Base-by-base conservation (phyloP, 352 stramenopile species). In the Phytophthora litchii region DNA sequence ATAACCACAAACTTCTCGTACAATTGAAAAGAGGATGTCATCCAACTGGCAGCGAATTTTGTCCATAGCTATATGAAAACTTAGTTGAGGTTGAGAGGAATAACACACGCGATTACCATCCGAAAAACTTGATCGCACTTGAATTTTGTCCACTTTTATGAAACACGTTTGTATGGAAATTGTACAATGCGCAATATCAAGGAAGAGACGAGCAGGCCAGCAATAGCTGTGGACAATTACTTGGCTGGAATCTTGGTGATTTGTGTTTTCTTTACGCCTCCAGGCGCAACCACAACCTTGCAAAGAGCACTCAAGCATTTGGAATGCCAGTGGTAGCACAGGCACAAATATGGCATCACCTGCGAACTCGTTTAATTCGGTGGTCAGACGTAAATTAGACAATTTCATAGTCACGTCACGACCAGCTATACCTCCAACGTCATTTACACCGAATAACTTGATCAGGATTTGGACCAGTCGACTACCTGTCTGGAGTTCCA, bases 301-400 rank as follows among this genome's bases (percentile, higher is more conserved):
- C 16, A 90, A 67, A 31, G 73, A 76, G 23, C 80, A 90, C 50
- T 90, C 78, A 10, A 88, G 80, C 74, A 90, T 88, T 42, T 90
- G 80, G 43, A 88, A 88, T 11, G 78, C 78, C 0, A 90, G 51
- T 0, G 80, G 80, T 17, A 90, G 60, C 36, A 80, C 73, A 19
- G 80, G 78, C 10, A 88, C 80, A 49, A 90, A 90, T 14, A 88
- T 74, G 11, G 76, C 57, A 48, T 81, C 78, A 34, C 78, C 78
- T 0, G 74, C 54, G 38, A 90, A 90, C 61, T 90, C 78, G 27
- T 75, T 82, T 14, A 75, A 76, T 64, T 90, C 80, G 11, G 80
- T 90, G n/a, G 78, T 85, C 9, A 88, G 35, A 12, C 60, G 64
- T n/a, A 78, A 45, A 34, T 75, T 57, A 3, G 64, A 77, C 16